Conservation (phyloP, 148 eudicot species). For the Persicaria tinctoria region DNA sequence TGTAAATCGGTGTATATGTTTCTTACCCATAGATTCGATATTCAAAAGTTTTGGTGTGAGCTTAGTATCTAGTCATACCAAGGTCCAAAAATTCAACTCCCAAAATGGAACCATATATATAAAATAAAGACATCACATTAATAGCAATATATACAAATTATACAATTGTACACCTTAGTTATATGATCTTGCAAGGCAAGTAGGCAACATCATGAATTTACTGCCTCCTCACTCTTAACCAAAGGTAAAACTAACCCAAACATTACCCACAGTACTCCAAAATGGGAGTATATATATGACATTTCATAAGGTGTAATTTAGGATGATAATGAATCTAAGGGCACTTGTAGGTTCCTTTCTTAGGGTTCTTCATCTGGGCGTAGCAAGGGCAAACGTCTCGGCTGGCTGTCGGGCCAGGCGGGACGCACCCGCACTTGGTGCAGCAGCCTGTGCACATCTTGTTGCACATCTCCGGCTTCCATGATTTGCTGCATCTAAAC, state of each 20-base stretch:
- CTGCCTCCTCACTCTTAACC: no score
- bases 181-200: no score
- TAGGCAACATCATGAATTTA: no score
- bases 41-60: background rate
- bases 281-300: no score
- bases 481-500: background rate
- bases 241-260: no score
- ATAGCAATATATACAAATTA: no score
- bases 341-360: background rate
- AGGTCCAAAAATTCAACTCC: background rate
- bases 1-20: constrained; percentile 7
- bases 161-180: no score
- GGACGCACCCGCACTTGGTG: constrained; percentile 1
- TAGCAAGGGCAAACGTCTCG: background rate
- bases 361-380: background rate
- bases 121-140: no score
- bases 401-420: background rate
- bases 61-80: background rate
- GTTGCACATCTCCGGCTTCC: constrained; percentile 4
- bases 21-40: background rate
- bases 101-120: no score
- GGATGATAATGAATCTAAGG: background rate
- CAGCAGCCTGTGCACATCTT: background rate
- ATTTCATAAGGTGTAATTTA: no score
- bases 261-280: no score